Evolutionary conservation across 2,329 filamentous ascomycete genomes (phyloP), one percentile per base, ranked within the genome.

Genomic region (Sclerotiophoma versabilis): DNA sequence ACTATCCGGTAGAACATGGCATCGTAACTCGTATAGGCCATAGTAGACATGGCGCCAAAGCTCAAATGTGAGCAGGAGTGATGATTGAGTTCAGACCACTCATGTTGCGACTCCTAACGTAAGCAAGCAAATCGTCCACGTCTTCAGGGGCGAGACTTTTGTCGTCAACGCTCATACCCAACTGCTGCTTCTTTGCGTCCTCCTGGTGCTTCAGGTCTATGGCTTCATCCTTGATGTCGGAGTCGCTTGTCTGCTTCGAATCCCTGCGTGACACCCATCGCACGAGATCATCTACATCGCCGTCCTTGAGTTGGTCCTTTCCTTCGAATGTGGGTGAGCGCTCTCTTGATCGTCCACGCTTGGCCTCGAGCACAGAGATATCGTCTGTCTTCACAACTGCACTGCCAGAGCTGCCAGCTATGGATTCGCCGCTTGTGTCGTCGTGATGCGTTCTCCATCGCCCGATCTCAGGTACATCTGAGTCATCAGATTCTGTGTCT

Each of bases 371-470:
- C 9, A 53, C 34, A 1, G 59, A 44, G 9, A 32, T 15, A 6
- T 51, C 49, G 11, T 52, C 54, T 15, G 44, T 41, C 22, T 36
- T 45, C 3, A 48, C 4, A 38, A 41, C 5, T 25, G 52, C 7
- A 41, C 48, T 41, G 22, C 26, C 39, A 19, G 38, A 15, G 17
- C 38, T 42, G 10, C 47, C 33, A n/a, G 45, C 36, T 11, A 59
- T 36, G 2, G 66, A 69, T 30, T 68, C 62, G 5, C 66, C 68
- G 23, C 65, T 71, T 12, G 66, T 68, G 8, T 47, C 54, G 15
- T 70, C 65, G n/a, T 60, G 44, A 2, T 60, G 62, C 33, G 50
- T 59, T 36, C 60, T 50, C 62, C 64, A 65, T 14, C 63, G 50
- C 10, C 57, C 60, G 14, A 69, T 48, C 22, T 69, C 66, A 3